These are phyloP conservation scores for Kwoniella sp. DNA, from an alignment of 768 basidiomycete genomes.

Conservation along the genomic window DNA sequence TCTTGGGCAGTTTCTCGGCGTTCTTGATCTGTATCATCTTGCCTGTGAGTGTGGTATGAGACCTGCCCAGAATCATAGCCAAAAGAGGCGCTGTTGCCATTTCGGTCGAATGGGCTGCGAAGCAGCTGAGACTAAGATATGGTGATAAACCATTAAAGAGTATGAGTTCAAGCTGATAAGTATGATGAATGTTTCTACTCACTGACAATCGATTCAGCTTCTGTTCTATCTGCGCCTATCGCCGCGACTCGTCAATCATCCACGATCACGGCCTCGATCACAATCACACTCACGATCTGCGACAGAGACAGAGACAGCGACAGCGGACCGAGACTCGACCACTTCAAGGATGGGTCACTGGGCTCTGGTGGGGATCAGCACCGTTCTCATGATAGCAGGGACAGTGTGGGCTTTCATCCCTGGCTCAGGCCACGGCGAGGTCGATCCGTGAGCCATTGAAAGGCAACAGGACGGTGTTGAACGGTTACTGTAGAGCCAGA, in stretches of 20 bases:
- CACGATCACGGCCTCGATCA: neutral
- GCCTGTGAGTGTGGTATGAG: constrained; percentile 64
- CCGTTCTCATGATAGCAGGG: constrained; percentile 75
- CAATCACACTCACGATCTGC: too few relatives aligned
- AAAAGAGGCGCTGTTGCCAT: too few relatives aligned
- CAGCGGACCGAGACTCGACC: neutral
- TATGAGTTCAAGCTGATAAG: too few relatives aligned
- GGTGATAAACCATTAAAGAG: too few relatives aligned
- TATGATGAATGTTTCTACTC: too few relatives aligned
- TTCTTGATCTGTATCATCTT: constrained; percentile 74
- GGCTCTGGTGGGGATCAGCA: constrained; percentile 62
- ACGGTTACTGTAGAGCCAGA: too few relatives aligned
- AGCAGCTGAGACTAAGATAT: neutral
- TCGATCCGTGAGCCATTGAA: constrained; percentile 8
- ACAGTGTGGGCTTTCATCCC: constrained; percentile 66
- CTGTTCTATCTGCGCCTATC: constrained; percentile 45
- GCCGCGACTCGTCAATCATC: constrained; percentile 18
- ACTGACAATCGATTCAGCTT: constrained; percentile 26
- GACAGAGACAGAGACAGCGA: too few relatives aligned
- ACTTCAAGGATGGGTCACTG: constrained; percentile 60
- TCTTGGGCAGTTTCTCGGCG: constrained; percentile 86
- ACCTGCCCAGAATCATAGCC: neutral
- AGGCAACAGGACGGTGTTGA: too few relatives aligned
- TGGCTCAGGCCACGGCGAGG: constrained; percentile 29
- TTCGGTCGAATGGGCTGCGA: neutral